Base-by-base conservation (phyloP, 345 rosid genomes). In the Acer yangbiense region DNA sequence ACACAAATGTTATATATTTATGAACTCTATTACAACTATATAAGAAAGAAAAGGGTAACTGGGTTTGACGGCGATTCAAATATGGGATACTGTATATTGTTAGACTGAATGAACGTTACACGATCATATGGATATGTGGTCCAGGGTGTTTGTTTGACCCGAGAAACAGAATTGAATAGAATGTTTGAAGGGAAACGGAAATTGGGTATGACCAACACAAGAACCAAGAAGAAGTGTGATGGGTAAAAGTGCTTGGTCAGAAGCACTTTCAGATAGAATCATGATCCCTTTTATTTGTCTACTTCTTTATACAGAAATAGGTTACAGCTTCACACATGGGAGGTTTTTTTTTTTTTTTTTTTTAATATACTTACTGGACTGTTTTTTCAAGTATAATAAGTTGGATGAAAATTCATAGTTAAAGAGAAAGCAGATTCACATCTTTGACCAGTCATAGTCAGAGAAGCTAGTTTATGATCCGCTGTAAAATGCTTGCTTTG, bases 191-290 rank as follows among this genome's bases (percentile, higher is more conserved):
- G 1, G 50, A 72, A 35, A 35, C n/a, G 44, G 44, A 32, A 57
- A 39, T 58, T 7, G 32, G 32, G 75, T 17, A 35, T 1, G 29
- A 58, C 23, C 14, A 23, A 41, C 73, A 50, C 62, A 60, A 63
- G 5, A 57, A 18, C 13, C 66, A 16, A 78, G 65, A 41, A 43
- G 20, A 72, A 20, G 64, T 3, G 35, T 7, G 78, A 54, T 79
- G 76, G 82, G 76, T 27, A 11, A 75, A 69, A 75, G 75, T 57
- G 65, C 7, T 20, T 62, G 78, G 64, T 79, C 75, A 74, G 82
- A 58, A 68, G 55, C 58, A 70, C 61, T 55, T 58, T 54, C 48
- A 27, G 17, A 4, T 32, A 61, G 77, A 25, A 43, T 52, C 78
- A 62, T 66, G 52, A 17, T 2, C 71, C 68, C 77, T 62, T 60